These are phyloP conservation scores for Cicer chorassanicum DNA, from an alignment of 306 rosid species.

Conservation along the genomic window DNA sequence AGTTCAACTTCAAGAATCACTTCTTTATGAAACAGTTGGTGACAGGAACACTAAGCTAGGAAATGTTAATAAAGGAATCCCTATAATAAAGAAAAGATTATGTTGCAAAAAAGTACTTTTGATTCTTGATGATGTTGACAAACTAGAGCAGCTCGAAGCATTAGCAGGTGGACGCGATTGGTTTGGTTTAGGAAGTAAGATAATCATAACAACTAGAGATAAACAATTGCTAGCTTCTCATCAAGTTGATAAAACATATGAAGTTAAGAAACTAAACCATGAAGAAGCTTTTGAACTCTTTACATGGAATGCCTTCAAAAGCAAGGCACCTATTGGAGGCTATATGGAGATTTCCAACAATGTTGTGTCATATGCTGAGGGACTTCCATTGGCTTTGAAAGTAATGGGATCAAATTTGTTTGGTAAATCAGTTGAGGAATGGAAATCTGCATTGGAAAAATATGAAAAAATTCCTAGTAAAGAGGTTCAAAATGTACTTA, in stretches of 20 bases:
- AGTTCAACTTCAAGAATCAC: conserved; percentile 30
- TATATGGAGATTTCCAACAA: conserved; percentile 44
- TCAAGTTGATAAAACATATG: conserved; percentile 26
- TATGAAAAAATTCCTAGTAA: conserved; percentile 41
- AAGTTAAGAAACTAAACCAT: conserved; percentile 19
- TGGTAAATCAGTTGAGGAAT: conserved; percentile 41
- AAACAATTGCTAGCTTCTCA: conserved; percentile 28
- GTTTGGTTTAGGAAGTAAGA: conserved; percentile 53
- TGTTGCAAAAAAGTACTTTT: conserved; percentile 36
- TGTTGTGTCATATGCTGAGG: conserved; percentile 46
- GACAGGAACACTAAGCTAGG: conserved; percentile 30
- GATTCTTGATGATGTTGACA: conserved; percentile 41
- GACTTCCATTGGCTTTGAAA: conserved; percentile 54
- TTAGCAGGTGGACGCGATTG: conserved; percentile 51
- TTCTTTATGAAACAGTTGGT: conserved; percentile 28
- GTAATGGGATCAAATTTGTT: conserved; percentile 48
- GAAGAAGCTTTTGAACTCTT: conserved; percentile 39
- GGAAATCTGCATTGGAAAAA: conserved; percentile 43
- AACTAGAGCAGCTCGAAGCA: conserved; percentile 47
- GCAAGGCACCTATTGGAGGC: conserved; percentile 16
- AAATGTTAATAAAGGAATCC: conserved; percentile 51
- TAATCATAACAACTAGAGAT: conserved; percentile 52
- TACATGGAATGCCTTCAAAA: conserved; percentile 51
- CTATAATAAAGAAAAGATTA: conserved; percentile 47
- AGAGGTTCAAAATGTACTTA: conserved; percentile 47